Base-by-base conservation (phyloP, 768 basidiomycete genomes). In the Amanita jacksonii region DNA sequence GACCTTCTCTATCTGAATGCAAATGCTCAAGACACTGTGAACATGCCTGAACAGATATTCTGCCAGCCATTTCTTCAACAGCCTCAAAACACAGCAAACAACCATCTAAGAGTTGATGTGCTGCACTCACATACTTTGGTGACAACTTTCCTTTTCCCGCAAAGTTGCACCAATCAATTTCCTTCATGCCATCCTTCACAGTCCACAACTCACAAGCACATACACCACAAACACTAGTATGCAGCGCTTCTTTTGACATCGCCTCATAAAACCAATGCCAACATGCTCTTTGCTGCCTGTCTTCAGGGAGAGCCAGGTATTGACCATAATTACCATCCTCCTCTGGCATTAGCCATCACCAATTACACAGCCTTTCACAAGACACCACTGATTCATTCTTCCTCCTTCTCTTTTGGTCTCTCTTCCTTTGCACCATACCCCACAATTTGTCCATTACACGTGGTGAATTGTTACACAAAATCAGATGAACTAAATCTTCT, bases 161-260 rank as follows among this genome's bases (percentile, higher is more conserved):
- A 25, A 39, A 39, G 4, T 25, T 23, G 10, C 20, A 25, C 38
- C 36, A 37, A 37, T 16, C 18, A 5, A 37, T 25, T 19, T 41
- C 28, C 39, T 27, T 27, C 39, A 41, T 16, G 5, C 10, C 28
- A 18, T 42, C 41, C 31, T 31, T 30, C 6, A 42, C 15, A 25
- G 32, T 23, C 13, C 5, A 32, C 15, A 42, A 31, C 13, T 42
- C 41, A 15, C 41, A 10, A 20, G 41, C 41, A 42, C 41, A 42
- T 22, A 42, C 41, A 18, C 13, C 41, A 31, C 41, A 42, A 24
- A 32, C 16, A 15, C 27, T 23, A 10, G 18, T 31, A 31, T 7
- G 8, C 28, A 42, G 20, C 5, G 15, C 5, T 36, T 5, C 35
- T 5, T 36, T 36, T n/a, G 35, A 16, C 7, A n/a, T 36, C 13